Base-by-base conservation (phyloP, 441 rosid species). In the Erodium moschatum region DNA sequence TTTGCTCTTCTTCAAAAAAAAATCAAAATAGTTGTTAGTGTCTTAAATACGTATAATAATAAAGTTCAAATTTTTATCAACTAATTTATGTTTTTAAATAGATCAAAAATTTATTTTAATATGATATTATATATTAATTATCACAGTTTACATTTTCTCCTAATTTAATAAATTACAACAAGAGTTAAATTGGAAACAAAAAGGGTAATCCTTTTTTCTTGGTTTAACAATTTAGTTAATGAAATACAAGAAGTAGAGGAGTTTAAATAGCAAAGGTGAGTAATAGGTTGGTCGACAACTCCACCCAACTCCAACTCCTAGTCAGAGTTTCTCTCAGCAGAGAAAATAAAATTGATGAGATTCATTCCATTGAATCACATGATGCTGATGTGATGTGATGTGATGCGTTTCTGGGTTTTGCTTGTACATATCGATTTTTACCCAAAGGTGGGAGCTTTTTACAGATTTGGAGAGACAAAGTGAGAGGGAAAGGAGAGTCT, bases 251-350 rank as follows among this genome's bases (percentile, higher is more conserved):
- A 54, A 54, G 62, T 8, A 19, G 62, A 56, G 27, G 62, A 56
- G 62, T 7, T 56, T 56, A 5, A 56, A 18, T 56, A 56, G 62
- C 12, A 18, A 56, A 15, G 62, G 27, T 56, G 62, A 56, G 62
- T 56, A 19, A 56, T 8, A 19, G 62, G 62, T 56, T 56, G 62
- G 62, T 56, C 62, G 62, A 56, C 62, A 56, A 56, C 62, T 18
- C 62, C 62, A 56, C 62, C 62, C 62, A 56, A 56, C 62, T 56
- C 62, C 62, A 56, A 56, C 62, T 56, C 62, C 62, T 19, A 56
- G 62, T 56, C 62, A 56, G 62, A 56, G 62, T 56, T 56, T 54
- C 16, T 50, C 10, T 13, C 27, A n/a, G 7, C 2, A 18, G 11
- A 20, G 19, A 40, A 67, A 60, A 20, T 54, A 56, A 56, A 56